phyloP scores from a whole-genome alignment of 2,329 filamentous ascomycete species.

The Hymenoscyphus occultus region DNA sequence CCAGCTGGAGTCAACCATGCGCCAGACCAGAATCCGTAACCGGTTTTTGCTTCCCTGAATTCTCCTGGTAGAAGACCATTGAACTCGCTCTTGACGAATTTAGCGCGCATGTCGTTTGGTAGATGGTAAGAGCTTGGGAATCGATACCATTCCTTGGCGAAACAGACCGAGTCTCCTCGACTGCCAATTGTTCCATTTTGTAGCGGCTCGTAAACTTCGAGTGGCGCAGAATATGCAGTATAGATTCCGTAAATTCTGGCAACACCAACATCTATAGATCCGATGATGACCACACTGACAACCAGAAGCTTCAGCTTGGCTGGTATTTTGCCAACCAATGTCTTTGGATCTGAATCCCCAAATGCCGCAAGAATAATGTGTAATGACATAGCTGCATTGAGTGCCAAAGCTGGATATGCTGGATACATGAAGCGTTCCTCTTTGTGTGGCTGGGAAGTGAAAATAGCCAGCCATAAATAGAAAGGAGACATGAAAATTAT shows the following conservation, averaged over 20 bases:
- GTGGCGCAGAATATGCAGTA: conserved; percentile 78
- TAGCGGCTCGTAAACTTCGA: conserved; percentile 67
- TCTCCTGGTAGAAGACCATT: conserved; percentile 84
- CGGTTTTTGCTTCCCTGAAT: conserved; percentile 70
- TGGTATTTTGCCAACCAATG: conserved; percentile 68
- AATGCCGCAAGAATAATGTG: conserved; percentile 77
- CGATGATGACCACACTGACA: conserved; percentile 58
- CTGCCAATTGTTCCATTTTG: conserved; percentile 51
- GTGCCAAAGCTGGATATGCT: conserved; percentile 81
- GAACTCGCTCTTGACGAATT: conserved; percentile 90
- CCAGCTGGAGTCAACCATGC: conserved; percentile 78
- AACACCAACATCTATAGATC: conserved; percentile 63
- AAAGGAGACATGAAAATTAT: conserved; percentile 80
- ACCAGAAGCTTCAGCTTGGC: conserved; percentile 67
- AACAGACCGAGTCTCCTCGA: conserved; percentile 71
- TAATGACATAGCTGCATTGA: conserved; percentile 82
- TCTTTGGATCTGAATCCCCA: conserved; percentile 66
- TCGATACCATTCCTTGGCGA: conserved; percentile 97
- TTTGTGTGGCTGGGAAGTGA: conserved; percentile 91
- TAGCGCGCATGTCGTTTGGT: conserved; percentile 76
- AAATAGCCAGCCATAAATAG: conserved; percentile 91
- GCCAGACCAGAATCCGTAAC: conserved; percentile 72
- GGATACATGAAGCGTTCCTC: conserved; percentile 99
- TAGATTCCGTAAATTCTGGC: conserved; percentile 74
- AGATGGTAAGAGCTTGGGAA: conserved; percentile 93